Evolutionary conservation across 768 basidiomycete genomes (phyloP).

Genomic region (Panellus pusillus): DNA sequence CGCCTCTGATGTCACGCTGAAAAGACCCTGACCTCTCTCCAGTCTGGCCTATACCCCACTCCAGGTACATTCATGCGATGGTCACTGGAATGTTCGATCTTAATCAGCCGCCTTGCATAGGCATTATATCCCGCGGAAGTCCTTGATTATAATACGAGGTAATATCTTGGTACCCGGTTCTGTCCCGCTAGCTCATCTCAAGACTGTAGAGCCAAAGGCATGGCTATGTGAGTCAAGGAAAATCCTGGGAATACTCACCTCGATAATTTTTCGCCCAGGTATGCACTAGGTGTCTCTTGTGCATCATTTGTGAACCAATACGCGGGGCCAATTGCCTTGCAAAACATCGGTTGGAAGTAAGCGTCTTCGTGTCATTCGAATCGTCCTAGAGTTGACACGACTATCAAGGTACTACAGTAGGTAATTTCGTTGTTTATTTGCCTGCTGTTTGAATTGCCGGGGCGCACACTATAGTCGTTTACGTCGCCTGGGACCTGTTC

Average conservation of each 20-base stretch:
- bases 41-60: slow-evolving; percentile 44
- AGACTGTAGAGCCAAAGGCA: slow-evolving; percentile 40
- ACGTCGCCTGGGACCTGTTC: slow-evolving; percentile 40
- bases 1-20: not conserved
- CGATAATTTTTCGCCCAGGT: slow-evolving; percentile 7
- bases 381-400: not conserved
- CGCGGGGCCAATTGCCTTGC: slow-evolving; percentile 43
- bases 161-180: not conserved
- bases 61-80: not conserved
- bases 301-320: slow-evolving; percentile 36
- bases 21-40: not conserved
- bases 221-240: slow-evolving; percentile 29
- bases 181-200: not conserved
- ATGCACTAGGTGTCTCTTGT: slow-evolving; percentile 27
- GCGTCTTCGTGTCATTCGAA: not conserved
- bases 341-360: slow-evolving; percentile 35
- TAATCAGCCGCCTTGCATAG: slow-evolving; percentile 26
- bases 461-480: slow-evolving; percentile 26
- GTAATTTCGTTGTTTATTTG: not conserved
- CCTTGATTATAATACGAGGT: slow-evolving; percentile 38
- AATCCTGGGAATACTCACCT: not conserved
- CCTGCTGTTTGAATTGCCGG: too few relatives aligned
- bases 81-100: not conserved
- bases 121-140: slow-evolving; percentile 43
- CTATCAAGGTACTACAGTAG: not conserved